Conservation (phyloP, 331 rosid species). For the Prunus yedoensis region DNA sequence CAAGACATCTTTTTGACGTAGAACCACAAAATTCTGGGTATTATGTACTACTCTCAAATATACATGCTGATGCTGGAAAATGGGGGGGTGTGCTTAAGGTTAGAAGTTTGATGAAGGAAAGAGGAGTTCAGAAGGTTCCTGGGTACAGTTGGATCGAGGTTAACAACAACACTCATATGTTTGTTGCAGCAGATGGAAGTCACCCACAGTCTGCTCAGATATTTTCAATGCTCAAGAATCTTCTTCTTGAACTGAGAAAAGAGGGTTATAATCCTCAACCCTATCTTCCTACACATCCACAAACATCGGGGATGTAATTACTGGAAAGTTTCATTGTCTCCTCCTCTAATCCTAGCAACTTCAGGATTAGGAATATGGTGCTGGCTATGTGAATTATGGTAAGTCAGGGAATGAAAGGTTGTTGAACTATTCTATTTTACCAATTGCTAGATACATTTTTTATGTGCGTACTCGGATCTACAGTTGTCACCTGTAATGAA, state of each 20-base stretch:
- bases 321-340: neutral
- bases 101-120: conserved; percentile 73
- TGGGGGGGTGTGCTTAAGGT: conserved; percentile 71
- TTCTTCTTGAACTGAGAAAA: conserved; percentile 67
- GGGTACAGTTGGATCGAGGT: conserved; percentile 89
- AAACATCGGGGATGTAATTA: conserved; percentile 33
- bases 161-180: conserved; percentile 63
- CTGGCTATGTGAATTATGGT: neutral
- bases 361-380: neutral
- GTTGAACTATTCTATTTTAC: no score
- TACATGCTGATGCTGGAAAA: conserved; percentile 73
- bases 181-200: conserved; percentile 75
- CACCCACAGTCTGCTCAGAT: conserved; percentile 64
- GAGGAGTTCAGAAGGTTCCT: conserved; percentile 73
- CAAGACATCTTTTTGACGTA: conserved; percentile 60
- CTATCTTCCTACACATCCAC: conserved; percentile 70
- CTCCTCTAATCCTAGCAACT: neutral
- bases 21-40: conserved; percentile 83
- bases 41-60: conserved; percentile 75
- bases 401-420: neutral
- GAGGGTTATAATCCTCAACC: conserved; percentile 82
- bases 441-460: no score
- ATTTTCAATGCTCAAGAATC: conserved; percentile 50
- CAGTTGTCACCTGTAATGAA: no score
- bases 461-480: no score